Percentiles rank a stretch among this genome's conserved stretches.
Evolutionary conservation across 768 basidiomycete genomes (phyloP).

Genomic region (Boletus pseudopeckii): DNA sequence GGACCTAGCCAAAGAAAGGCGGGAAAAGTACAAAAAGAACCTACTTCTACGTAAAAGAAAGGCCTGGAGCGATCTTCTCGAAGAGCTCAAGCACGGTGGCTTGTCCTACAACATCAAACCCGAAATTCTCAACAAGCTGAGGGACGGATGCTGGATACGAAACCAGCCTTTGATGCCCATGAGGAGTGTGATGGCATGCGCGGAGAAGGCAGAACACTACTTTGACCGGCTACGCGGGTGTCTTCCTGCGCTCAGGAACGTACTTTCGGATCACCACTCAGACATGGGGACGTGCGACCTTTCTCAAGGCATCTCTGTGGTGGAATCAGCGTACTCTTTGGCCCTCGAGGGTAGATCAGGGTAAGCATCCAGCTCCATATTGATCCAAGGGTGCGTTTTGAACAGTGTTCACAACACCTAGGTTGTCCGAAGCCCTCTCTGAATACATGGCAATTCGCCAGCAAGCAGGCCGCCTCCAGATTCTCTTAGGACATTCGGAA

Average conservation of each 20-base stretch:
- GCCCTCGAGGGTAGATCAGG: slow-evolving; percentile 59
- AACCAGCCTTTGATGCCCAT: slow-evolving; percentile 50
- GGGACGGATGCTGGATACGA: slow-evolving; percentile 58
- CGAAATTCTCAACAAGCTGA: slow-evolving; percentile 56
- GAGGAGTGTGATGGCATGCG: slow-evolving; percentile 20
- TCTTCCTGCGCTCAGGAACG: slow-evolving; percentile 63
- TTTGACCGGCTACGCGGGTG: slow-evolving; percentile 59
- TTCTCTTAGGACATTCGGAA: slow-evolving; percentile 19
- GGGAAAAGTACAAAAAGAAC: slow-evolving; percentile 64
- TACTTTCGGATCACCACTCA: slow-evolving; percentile 65
- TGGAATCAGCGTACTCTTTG: slow-evolving; percentile 74
- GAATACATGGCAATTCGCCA: slow-evolving; percentile 12
- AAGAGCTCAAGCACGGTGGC: slow-evolving; percentile 80
- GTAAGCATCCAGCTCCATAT: slow-evolving; percentile 44
- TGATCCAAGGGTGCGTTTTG: background rate
- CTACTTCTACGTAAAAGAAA: slow-evolving; percentile 80
- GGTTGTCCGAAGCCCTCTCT: slow-evolving; percentile 21
- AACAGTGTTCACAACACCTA: background rate
- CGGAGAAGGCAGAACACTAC: slow-evolving; percentile 56
- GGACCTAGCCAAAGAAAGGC: slow-evolving; percentile 45
- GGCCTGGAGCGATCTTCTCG: slow-evolving; percentile 87
- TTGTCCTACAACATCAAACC: slow-evolving; percentile 70
- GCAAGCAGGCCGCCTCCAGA: slow-evolving; percentile 19
- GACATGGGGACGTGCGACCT: slow-evolving; percentile 88
- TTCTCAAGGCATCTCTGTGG: slow-evolving; percentile 68